Conservation (phyloP, 208 protist species). For the Strigomonas culicis region DNA sequence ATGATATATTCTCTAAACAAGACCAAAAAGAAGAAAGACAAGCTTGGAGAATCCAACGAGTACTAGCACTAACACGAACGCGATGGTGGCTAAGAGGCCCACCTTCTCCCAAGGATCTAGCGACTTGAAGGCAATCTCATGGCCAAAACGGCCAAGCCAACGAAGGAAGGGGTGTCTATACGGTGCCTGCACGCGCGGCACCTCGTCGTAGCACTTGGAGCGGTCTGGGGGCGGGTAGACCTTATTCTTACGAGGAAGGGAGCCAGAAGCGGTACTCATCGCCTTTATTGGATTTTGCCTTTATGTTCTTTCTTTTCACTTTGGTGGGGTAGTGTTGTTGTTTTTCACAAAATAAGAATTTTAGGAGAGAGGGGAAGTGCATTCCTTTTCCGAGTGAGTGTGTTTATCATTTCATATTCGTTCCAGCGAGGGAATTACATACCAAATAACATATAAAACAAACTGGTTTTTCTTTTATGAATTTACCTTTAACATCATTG, state of each 20-base stretch:
- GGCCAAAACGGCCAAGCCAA: constrained; percentile 30
- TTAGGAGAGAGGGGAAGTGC: too few relatives aligned
- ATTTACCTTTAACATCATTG: too few relatives aligned
- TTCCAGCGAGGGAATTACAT: too few relatives aligned
- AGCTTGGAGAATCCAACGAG: constrained; percentile 14
- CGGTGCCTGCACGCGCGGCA: constrained; percentile 20
- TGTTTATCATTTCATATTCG: too few relatives aligned
- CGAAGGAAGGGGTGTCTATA: constrained; percentile 16
- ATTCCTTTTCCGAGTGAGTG: too few relatives aligned
- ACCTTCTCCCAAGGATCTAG: constrained; percentile 56
- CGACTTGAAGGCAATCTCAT: constrained; percentile 44
- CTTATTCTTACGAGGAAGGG: constrained; percentile 27
- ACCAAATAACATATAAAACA: too few relatives aligned
- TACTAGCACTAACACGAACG: constrained; percentile 24
- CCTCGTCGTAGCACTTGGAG: constrained; percentile 69
- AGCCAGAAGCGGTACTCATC: background rate
- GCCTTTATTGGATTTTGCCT: too few relatives aligned
- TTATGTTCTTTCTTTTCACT: background rate
- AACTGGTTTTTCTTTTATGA: background rate
- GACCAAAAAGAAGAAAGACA: constrained; percentile 6
- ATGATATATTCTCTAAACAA: constrained; percentile 1
- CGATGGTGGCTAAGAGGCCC: constrained; percentile 20
- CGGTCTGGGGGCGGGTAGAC: constrained; percentile 62
- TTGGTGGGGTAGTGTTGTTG: background rate
- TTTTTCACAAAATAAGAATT: background rate